These are phyloP conservation scores for bread wheat (Triticum aestivum) DNA, from an alignment of 176 grass and related monocot genomes.

Conservation along the genomic window IWGSC_CS_RefSeq_v2.1 NC_057813.1:140795765-140796264, in stretches of 20 bases:
- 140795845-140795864: slow-evolving; percentile 18
- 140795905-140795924: not conserved
- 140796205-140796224: not conserved
- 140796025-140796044: not conserved
- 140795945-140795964: not conserved
- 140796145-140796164: not conserved
- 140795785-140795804: slow-evolving; percentile 37
- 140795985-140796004: slow-evolving; percentile 20
- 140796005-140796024: slow-evolving; percentile 55
- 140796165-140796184: not conserved
- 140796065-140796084: not conserved
- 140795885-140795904: slow-evolving; percentile 6
- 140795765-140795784: slow-evolving; percentile 20
- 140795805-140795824: slow-evolving; percentile 20
- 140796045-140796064: not conserved
- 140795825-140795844: slow-evolving; percentile 19
- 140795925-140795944: not conserved
- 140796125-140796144: not conserved
- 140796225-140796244: not conserved
- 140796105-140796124: not conserved
- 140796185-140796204: not conserved
- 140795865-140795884: slow-evolving; percentile 50
- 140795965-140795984: too few relatives aligned
- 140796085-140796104: not conserved
- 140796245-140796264: not conserved